Evolutionary conservation across 2,329 filamentous ascomycete genomes (phyloP).

Genomic region (Beauveria sp.): DNA sequence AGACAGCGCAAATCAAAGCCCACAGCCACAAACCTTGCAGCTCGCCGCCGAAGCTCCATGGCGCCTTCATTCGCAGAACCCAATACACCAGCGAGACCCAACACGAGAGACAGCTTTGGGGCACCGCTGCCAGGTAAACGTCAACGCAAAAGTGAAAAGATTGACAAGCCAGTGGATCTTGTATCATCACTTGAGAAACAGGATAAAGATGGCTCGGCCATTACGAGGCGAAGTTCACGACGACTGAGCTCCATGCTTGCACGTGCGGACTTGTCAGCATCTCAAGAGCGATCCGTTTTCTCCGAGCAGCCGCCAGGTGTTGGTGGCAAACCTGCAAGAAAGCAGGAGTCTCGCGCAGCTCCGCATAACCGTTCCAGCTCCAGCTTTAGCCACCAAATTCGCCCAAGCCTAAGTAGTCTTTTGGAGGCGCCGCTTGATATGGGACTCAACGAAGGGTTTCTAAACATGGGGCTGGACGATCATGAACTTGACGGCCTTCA

Average conservation of each 20-base stretch:
- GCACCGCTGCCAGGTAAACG: conserved; percentile 46
- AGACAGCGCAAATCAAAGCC: conserved; percentile 37
- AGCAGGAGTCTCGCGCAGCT: conserved; percentile 61
- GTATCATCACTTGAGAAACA: conserved; percentile 62
- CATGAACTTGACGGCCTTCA: conserved; percentile 63
- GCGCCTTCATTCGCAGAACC: conserved; percentile 63
- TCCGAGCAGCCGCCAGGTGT: conserved; percentile 51
- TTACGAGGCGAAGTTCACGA: conserved; percentile 55
- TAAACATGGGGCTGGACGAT: conserved; percentile 65
- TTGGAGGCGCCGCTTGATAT: conserved; percentile 62
- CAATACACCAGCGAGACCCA: conserved; percentile 66
- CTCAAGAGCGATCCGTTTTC: conserved; percentile 74
- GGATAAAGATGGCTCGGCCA: conserved; percentile 48
- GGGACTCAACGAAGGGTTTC: conserved; percentile 63
- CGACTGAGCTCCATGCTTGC: conserved; percentile 88
- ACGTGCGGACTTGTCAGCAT: conserved; percentile 76
- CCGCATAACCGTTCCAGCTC: conserved; percentile 32
- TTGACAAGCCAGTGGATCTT: conserved; percentile 50
- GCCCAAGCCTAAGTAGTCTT: conserved; percentile 51
- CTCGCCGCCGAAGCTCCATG: conserved; percentile 56
- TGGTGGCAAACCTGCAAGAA: conserved; percentile 41
- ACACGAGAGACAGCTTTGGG: conserved; percentile 71
- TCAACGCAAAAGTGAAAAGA: conserved; percentile 42
- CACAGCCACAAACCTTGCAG: conserved; percentile 38
- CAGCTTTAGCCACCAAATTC: conserved; percentile 38